phyloP scores from a whole-genome alignment of 2,329 filamentous ascomycete genomes.

The Sclerotinia subarctica region DNA sequence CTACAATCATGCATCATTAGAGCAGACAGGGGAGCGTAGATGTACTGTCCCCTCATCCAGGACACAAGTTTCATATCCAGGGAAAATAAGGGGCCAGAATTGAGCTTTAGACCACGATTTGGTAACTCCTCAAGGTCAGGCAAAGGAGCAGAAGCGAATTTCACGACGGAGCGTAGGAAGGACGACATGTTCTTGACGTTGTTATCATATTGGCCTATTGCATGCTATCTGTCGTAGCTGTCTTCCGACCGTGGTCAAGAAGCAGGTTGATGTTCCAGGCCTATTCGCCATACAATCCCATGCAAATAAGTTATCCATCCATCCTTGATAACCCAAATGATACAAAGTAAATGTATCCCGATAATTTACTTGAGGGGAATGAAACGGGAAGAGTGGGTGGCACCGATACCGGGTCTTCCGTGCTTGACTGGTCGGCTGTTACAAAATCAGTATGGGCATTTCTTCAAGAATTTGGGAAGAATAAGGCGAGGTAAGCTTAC shows the following conservation, averaged over 20 bases:
- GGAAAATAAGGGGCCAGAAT: too few species aligned
- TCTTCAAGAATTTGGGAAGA: not conserved
- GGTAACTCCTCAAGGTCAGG: not conserved
- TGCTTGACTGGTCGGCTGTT: conserved; percentile 98
- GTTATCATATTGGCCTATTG: conserved; percentile 12
- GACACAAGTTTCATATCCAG: too few species aligned
- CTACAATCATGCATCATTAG: too few species aligned
- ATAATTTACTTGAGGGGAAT: conserved; percentile 94
- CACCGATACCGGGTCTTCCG: conserved; percentile 99
- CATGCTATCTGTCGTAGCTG: conserved; percentile 17
- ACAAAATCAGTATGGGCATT: not conserved
- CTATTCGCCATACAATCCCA: not conserved
- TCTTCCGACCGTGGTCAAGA: conserved; percentile 11
- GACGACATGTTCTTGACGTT: not conserved
- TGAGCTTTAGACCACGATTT: not conserved
- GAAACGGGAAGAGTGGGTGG: conserved; percentile 99
- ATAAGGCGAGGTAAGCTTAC: conserved; percentile 55
- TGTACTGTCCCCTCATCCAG: too few species aligned
- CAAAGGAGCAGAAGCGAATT: not conserved
- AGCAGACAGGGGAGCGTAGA: too few species aligned
- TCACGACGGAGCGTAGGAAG: not conserved
- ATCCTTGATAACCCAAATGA: conserved; percentile 24
- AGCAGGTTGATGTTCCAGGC: conserved; percentile 3
- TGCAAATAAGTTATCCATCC: conserved; percentile 15
- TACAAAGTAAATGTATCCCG: conserved; percentile 27